phyloP scores from a whole-genome alignment of 2,329 filamentous ascomycete genomes.

The Arthrobotrys iridis region DNA sequence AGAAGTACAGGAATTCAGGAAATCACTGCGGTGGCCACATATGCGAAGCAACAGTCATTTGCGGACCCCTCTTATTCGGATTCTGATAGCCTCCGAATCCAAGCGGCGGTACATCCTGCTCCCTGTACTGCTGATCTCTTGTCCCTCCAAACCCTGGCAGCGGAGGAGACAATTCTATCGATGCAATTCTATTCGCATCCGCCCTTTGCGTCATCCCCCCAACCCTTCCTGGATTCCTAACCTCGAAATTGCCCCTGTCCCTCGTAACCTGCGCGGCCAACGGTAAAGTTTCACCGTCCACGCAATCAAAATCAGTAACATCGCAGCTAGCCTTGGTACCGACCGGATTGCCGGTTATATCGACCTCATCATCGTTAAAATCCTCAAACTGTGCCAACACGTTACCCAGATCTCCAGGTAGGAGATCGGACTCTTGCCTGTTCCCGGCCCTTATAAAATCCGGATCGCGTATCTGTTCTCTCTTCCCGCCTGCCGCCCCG shows the following conservation, averaged over 20 bases:
- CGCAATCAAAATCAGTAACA: slow-evolving; percentile 29
- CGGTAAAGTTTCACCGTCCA: neutral
- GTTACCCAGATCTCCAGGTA: slow-evolving; percentile 22
- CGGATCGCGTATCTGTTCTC: neutral
- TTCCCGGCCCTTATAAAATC: no score
- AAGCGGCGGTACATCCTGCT: neutral
- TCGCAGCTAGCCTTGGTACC: slow-evolving; percentile 31
- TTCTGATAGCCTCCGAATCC: neutral
- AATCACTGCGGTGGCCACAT: neutral
- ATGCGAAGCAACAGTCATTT: neutral
- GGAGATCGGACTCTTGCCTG: slow-evolving; percentile 25
- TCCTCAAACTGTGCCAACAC: slow-evolving; percentile 20
- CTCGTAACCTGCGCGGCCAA: neutral
- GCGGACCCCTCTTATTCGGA: neutral
- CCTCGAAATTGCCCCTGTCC: slow-evolving; percentile 3
- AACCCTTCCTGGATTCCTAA: slow-evolving; percentile 28
- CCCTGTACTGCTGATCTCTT: no score
- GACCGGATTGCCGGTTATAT: neutral
- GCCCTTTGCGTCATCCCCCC: neutral
- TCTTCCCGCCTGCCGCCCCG: neutral
- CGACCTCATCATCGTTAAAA: neutral
- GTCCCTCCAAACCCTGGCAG: neutral
- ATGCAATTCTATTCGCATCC: neutral
- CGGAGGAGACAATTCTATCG: neutral
- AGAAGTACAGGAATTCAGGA: no score